Percentiles rank a stretch among this genome's conserved stretches.
phyloP scores from a whole-genome alignment of 75 land plant genomes.

The Selaginella tamariscina region DNA sequence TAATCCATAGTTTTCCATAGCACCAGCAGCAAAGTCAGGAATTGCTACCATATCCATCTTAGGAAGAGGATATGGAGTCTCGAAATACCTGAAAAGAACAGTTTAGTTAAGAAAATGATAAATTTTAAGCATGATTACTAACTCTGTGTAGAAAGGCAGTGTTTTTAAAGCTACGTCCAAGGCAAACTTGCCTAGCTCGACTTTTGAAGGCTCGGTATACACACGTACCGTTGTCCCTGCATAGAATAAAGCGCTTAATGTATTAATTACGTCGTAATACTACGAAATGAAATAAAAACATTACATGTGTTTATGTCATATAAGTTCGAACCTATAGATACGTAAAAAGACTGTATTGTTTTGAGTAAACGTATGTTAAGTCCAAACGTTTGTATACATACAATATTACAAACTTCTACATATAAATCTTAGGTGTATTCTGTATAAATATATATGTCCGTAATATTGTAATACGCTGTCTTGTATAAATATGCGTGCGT shows the following conservation, averaged over 20 bases:
- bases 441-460: constrained; percentile 1
- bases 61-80: constrained; percentile 13
- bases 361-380: not conserved
- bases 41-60: constrained; percentile 10
- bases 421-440: not conserved
- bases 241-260: too few relatives aligned
- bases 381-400: not conserved
- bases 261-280: too few relatives aligned
- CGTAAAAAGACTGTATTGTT: too few relatives aligned
- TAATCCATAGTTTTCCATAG: constrained; percentile 9
- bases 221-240: constrained; percentile 78
- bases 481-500: not conserved
- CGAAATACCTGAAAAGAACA: not conserved
- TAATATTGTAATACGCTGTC: not conserved
- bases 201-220: constrained; percentile 72
- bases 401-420: not conserved
- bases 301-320: too few relatives aligned
- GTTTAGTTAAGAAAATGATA: not conserved
- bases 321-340: too few relatives aligned
- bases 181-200: constrained; percentile 82
- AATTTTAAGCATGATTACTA: constrained; percentile 12
- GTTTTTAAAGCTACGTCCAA: constrained; percentile 72
- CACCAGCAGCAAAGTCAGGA: constrained; percentile 7
- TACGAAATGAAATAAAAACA: too few relatives aligned
- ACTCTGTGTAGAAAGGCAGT: constrained; percentile 69